phyloP scores from a whole-genome alignment of 345 rosid species.

The Triadica sebifera region DNA sequence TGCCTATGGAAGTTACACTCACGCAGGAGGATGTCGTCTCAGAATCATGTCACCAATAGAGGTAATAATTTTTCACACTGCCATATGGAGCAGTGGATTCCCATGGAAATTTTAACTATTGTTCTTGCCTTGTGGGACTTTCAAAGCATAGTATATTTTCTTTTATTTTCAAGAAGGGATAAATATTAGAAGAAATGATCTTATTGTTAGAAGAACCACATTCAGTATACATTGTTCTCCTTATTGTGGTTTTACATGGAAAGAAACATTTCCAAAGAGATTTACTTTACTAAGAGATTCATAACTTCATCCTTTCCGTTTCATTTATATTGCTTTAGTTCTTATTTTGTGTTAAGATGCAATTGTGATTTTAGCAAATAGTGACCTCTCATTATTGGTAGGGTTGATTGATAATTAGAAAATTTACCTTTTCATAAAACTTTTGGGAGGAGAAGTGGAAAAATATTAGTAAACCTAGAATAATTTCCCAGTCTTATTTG shows the following conservation, averaged over 20 bases:
- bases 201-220: background rate
- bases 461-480: no score
- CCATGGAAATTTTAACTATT: background rate
- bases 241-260: background rate
- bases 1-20: constrained; percentile 22
- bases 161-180: background rate
- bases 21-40: constrained; percentile 19
- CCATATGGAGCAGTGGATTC: background rate
- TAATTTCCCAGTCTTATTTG: background rate
- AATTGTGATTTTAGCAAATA: background rate
- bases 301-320: background rate
- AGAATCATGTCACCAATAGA: constrained; percentile 42
- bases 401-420: background rate
- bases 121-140: background rate
- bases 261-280: background rate
- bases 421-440: background rate
- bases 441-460: background rate
- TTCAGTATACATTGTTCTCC: background rate
- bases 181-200: background rate
- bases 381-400: background rate
- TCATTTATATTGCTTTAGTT: background rate
- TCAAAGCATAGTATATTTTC: no score
- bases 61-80: constrained; percentile 35
- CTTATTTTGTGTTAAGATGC: background rate
- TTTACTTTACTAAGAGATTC: background rate